Conservation (phyloP, 129 eudicot species). For the Artemisia argyi region DNA sequence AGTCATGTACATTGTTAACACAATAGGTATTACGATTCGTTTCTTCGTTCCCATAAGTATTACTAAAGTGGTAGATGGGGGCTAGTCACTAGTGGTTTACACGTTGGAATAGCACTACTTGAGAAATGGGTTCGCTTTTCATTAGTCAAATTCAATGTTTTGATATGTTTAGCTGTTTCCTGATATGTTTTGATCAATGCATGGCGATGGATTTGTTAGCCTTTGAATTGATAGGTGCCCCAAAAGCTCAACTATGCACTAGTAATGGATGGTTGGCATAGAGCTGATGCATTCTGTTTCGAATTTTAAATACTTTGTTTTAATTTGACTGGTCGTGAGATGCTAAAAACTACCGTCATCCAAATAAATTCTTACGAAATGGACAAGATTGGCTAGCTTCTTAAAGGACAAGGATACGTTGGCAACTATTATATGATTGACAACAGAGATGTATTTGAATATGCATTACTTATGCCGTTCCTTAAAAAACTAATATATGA, state of each 20-base stretch:
- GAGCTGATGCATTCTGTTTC: background rate
- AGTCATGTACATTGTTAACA: slow-evolving; percentile 1
- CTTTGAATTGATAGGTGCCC: background rate
- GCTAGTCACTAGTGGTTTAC: background rate
- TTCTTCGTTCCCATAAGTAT: background rate
- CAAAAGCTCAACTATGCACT: background rate
- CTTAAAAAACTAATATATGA: no score
- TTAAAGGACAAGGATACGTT: no score
- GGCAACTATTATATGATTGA: no score
- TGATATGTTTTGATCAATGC: background rate
- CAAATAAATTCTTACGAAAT: no score
- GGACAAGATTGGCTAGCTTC: no score
- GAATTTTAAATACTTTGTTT: background rate
- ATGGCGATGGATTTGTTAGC: background rate
- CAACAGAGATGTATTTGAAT: no score
- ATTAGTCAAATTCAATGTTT: background rate
- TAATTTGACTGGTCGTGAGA: no score
- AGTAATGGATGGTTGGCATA: background rate
- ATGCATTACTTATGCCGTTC: no score
- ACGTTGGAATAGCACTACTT: background rate
- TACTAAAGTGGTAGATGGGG: background rate
- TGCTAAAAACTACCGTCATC: no score
- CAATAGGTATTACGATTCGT: background rate
- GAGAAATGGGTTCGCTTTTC: background rate
- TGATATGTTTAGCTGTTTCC: background rate